A percentile compares a stretch with the other conserved stretches of the same genome.
Conservation (phyloP, 176 grass and related monocot genomes). For the Oropetium thomaeum region DNA sequence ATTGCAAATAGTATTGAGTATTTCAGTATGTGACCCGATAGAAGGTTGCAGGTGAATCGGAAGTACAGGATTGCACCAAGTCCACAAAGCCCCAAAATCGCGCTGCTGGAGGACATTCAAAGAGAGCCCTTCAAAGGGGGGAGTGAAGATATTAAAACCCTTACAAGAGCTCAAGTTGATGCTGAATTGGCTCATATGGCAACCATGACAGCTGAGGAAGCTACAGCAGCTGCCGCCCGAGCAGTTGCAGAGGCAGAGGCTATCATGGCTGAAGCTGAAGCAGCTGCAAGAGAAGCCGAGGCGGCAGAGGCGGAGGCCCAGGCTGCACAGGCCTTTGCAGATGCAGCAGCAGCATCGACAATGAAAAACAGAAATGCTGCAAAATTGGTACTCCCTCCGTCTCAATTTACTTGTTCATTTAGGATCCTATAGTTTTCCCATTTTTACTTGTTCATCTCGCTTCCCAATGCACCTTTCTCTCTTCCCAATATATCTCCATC, state of each 20-base stretch:
- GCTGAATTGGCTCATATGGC: conserved; percentile 69
- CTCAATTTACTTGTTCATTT: too few relatives aligned
- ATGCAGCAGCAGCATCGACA: conserved; percentile 53
- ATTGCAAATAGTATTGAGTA: background rate
- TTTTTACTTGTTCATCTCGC: too few relatives aligned
- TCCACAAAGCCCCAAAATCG: conserved; percentile 55
- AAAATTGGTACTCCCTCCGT: too few relatives aligned
- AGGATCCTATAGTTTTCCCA: too few relatives aligned
- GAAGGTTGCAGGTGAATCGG: conserved; percentile 68
- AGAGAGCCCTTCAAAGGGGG: conserved; percentile 45
- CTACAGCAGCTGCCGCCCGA: conserved; percentile 54
- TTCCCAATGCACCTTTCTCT: too few relatives aligned
- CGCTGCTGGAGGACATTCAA: conserved; percentile 56
- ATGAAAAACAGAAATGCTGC: conserved; percentile 59
- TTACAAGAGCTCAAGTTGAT: conserved; percentile 69
- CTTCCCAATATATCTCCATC: too few relatives aligned
- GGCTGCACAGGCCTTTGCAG: conserved; percentile 77
- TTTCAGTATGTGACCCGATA: conserved; percentile 15
- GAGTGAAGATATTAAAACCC: conserved; percentile 43
- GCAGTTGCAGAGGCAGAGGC: conserved; percentile 84
- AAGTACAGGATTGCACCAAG: conserved; percentile 81
- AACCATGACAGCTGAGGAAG: conserved; percentile 69
- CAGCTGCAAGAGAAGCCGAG: conserved; percentile 74
- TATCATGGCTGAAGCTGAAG: conserved; percentile 85
- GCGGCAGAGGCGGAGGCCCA: conserved; percentile 74